A percentile compares a stretch with the other conserved stretches of the same genome.
Conservation (phyloP, 257 asterid genomes). For the Solanum rostratum region DNA sequence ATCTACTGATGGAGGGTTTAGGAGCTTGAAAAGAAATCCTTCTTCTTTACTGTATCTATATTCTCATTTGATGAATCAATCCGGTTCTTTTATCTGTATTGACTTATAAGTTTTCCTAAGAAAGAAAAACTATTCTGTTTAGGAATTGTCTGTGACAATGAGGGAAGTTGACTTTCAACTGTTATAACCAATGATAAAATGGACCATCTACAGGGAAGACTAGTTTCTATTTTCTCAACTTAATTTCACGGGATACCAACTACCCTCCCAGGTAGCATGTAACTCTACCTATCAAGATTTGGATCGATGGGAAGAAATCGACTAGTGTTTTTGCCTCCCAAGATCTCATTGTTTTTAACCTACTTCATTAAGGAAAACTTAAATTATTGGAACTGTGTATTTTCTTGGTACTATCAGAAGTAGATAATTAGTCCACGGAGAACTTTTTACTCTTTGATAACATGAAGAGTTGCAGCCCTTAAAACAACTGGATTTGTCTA, state of each 20-base stretch:
- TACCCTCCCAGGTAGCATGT: no score
- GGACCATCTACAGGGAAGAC: neutral
- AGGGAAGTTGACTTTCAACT: neutral
- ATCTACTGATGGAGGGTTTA: neutral
- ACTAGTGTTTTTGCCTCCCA: no score
- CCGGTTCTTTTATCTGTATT: neutral
- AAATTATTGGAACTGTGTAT: neutral
- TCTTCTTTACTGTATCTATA: neutral
- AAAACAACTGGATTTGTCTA: neutral
- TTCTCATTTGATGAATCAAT: neutral
- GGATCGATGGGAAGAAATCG: neutral
- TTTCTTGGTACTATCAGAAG: neutral
- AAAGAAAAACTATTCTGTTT: neutral
- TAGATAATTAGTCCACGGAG: neutral
- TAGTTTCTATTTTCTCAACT: neutral
- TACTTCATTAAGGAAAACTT: neutral
- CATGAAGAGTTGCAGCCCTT: neutral
- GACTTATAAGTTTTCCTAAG: neutral
- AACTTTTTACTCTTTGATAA: neutral
- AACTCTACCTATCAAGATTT: neutral
- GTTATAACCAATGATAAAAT: neutral
- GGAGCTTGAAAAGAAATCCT: neutral
- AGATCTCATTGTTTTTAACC: no score
- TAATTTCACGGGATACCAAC: no score
- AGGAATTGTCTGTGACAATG: neutral